Base-by-base conservation (phyloP, 169 alveolate species). In the Prorocentrum cordatum region DNA sequence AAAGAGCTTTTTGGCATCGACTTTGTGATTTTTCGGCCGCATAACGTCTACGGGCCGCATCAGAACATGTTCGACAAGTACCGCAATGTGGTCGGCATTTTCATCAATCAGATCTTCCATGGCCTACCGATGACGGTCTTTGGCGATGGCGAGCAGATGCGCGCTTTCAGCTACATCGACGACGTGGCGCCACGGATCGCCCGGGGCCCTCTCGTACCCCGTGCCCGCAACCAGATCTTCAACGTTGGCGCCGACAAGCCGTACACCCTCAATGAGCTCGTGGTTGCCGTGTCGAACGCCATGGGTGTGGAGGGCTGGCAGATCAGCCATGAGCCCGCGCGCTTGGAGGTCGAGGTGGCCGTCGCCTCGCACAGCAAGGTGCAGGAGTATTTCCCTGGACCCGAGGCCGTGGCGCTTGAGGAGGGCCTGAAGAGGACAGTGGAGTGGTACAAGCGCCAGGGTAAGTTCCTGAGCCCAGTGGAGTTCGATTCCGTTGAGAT, bases 11-110 rank as follows among this genome's bases (percentile, higher is more conserved):
- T 75, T 22, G 86, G 86, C 26, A 75, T 75, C 20, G 72, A 75
- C 71, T 75, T 75, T 35, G 86, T 75, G 86, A 75, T 75, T 1
- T 75, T 75, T 29, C 71, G 86, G 29, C 72, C 45, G n/a, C 72
- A 62, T 26, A 62, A 62, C 1, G 42, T 62, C 0, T 62, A 29
- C n/a, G 39, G 42, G 3, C 42, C 71, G 1, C 32, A 26, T n/a
- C 84, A 75, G 86, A 75, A 75, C 86, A 75, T 75, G 86, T 75
- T 75, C 59, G 86, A 75, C 86, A 75, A 75, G 86, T 75, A 75
- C 47, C 86, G 86, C 71, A 75, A 75, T 22, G 86, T 75, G 3
- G 86, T 75, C 4, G 86, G 86, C 36, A 75, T 75, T 39, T 75
- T 75, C 71, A 75, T 75, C 86, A 75, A 75, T 18, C 86, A 75